Evolutionary conservation across 805 yeast species (phyloP).

Genomic region (Candida sonorensis): DNA sequence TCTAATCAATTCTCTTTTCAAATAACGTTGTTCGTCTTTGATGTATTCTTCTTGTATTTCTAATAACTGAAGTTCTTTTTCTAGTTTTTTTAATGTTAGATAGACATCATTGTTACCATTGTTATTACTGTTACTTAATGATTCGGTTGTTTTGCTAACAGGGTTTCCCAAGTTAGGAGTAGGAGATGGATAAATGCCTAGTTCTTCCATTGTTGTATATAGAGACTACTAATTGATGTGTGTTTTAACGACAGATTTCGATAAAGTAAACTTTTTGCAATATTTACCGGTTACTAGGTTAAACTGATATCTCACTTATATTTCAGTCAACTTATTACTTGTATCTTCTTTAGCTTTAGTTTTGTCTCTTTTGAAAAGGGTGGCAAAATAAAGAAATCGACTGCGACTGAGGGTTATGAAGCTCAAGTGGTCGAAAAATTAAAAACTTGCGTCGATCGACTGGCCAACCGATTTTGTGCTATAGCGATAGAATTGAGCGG

Average conservation of each 20-base stretch:
- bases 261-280: too few relatives aligned
- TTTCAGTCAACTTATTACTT: too few relatives aligned
- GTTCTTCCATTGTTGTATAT: constrained; percentile 61
- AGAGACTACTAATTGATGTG: constrained; percentile 1
- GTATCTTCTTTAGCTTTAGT: too few relatives aligned
- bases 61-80: constrained; percentile 82
- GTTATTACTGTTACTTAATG: constrained; percentile 17
- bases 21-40: constrained; percentile 95
- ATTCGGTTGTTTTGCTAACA: constrained; percentile 13
- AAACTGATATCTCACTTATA: too few relatives aligned
- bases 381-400: constrained; percentile 9
- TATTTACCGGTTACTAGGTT: too few relatives aligned
- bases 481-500: too few relatives aligned
- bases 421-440: too few relatives aligned
- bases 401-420: constrained; percentile 3
- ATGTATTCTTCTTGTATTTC: constrained; percentile 91
- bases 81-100: constrained; percentile 76
- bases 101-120: constrained; percentile 58
- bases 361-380: constrained; percentile 4
- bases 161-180: constrained; percentile 23
- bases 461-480: too few relatives aligned
- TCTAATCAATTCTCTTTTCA: constrained; percentile 87
- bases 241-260: too few relatives aligned
- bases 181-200: constrained; percentile 40
- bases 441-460: constrained; percentile 6